Percentiles rank a stretch among this genome's conserved stretches.
These are phyloP conservation scores for Brassica cretica DNA, from an alignment of 345 rosid genomes.

Conservation along the genomic window DNA sequence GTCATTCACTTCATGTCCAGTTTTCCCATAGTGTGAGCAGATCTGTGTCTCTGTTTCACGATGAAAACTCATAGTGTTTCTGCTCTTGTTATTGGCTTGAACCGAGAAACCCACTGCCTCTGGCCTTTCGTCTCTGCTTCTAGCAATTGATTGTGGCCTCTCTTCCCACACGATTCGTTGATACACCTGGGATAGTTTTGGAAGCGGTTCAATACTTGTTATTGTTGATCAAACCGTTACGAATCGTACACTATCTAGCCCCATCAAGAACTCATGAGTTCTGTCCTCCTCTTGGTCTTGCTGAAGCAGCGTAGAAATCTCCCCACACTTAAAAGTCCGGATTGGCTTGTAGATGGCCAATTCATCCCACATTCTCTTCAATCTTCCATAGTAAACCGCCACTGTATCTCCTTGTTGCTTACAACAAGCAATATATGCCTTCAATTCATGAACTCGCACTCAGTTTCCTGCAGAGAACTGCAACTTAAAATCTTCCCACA, in stretches of 20 bases:
- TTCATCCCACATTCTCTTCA: background rate
- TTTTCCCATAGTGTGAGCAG: background rate
- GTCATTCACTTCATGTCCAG: background rate
- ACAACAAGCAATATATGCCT: background rate
- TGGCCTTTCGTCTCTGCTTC: background rate
- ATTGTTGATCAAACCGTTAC: background rate
- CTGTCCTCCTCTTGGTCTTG: background rate
- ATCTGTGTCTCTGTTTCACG: background rate
- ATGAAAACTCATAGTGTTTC: too few relatives aligned
- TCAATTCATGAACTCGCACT: background rate
- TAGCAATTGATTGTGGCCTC: background rate
- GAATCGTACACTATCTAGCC: background rate
- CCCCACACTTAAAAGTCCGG: background rate
- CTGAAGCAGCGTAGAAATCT: background rate
- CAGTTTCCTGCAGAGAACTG: background rate
- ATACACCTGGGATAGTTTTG: background rate
- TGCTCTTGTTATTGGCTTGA: too few relatives aligned
- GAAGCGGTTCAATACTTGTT: background rate
- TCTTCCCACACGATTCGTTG: background rate
- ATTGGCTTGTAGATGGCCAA: background rate
- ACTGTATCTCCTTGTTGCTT: background rate
- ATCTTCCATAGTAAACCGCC: background rate
- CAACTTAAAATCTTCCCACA: background rate
- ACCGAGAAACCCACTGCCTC: background rate
- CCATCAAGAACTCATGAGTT: background rate